Evolutionary conservation across 495 filamentous ascomycete species (phyloP).

Genomic region (Daldinia grandis): DNA sequence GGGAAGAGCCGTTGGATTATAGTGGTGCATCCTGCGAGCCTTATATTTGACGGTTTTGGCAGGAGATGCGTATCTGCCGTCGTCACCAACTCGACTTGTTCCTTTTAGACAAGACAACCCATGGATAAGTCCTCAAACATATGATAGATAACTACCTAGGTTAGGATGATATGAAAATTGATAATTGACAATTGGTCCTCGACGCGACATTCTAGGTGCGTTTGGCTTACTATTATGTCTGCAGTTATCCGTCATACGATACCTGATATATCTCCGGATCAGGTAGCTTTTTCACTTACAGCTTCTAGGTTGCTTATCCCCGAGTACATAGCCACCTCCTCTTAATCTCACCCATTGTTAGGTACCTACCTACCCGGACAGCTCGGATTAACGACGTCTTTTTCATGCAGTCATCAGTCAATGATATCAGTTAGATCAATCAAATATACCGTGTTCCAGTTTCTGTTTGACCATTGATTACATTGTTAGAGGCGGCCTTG

Average conservation of each 20-base stretch:
- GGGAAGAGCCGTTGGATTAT: slow-evolving; percentile 6
- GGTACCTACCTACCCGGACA: too few species aligned
- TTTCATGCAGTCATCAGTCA: not conserved
- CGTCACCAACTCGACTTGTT: not conserved
- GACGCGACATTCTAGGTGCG: not conserved
- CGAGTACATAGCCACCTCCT: slow-evolving; percentile 36
- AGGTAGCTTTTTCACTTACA: not conserved
- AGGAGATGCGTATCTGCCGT: not conserved
- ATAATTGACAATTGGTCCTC: not conserved
- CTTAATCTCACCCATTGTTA: slow-evolving; percentile 4
- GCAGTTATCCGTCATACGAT: not conserved
- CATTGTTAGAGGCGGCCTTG: not conserved
- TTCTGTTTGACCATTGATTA: not conserved
- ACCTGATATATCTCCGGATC: not conserved
- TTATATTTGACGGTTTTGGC: not conserved
- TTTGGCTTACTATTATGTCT: not conserved
- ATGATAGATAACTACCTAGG: too few species aligned
- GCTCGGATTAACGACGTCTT: not conserved
- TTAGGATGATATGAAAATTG: not conserved
- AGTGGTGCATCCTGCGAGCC: slow-evolving; percentile 19
- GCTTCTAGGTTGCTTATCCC: slow-evolving; percentile 12
- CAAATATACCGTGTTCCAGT: slow-evolving; percentile 2
- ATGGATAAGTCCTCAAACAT: not conserved
- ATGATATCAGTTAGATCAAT: slow-evolving; percentile 10
- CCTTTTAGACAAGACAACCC: not conserved